A percentile compares a stretch with the other conserved stretches of the same genome.
Conservation (phyloP, 148 eudicot species). For the Oxyria digyna region DNA sequence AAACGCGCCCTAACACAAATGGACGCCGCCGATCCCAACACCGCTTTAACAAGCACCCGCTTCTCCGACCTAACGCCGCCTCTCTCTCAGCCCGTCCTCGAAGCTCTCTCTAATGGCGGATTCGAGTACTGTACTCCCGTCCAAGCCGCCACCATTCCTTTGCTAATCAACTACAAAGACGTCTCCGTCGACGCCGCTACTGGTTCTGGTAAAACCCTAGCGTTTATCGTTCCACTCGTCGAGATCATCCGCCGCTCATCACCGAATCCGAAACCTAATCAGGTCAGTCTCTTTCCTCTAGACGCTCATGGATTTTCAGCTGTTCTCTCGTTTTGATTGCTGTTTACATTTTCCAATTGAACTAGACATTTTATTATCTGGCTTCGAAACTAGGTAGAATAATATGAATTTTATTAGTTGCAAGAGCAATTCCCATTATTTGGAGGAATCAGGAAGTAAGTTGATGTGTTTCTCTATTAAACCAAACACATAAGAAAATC, state of each 20-base stretch:
- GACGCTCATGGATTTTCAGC: background rate
- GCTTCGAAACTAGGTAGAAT: too few relatives aligned
- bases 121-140: conserved; percentile 85
- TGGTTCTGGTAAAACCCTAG: conserved; percentile 91
- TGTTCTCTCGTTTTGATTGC: too few relatives aligned
- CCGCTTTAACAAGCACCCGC: conserved; percentile 54
- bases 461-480: too few relatives aligned
- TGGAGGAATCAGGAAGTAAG: too few relatives aligned
- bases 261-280: conserved; percentile 46
- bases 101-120: conserved; percentile 41
- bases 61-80: conserved; percentile 72
- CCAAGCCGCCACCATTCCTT: conserved; percentile 82
- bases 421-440: too few relatives aligned
- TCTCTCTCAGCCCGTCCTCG: conserved; percentile 47
- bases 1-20: conserved; percentile 7
- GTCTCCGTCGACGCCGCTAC: conserved; percentile 98
- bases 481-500: too few relatives aligned
- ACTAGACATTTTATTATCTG: too few relatives aligned
- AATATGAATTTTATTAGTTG: too few relatives aligned
- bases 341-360: too few relatives aligned
- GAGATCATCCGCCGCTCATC: conserved; percentile 62
- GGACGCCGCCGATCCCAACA: conserved; percentile 33
- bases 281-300: conserved; percentile 22
- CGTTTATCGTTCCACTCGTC: conserved; percentile 65
- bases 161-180: conserved; percentile 59